phyloP scores from a whole-genome alignment of 78 protist genomes.

The Bodo saltans region DNA sequence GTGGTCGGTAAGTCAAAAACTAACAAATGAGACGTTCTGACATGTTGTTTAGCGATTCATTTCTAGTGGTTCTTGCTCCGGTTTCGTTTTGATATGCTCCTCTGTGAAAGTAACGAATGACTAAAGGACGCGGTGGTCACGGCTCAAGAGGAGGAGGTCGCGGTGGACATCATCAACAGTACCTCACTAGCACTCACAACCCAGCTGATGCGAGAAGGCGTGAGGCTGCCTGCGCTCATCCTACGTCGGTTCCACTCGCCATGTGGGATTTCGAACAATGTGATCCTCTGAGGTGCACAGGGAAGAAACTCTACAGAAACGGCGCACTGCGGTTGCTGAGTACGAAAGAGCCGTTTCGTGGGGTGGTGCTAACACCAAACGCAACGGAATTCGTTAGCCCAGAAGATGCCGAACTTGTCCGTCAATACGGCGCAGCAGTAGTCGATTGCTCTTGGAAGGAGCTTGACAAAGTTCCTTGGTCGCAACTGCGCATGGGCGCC shows the following conservation, averaged over 20 bases:
- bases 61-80: too few species aligned
- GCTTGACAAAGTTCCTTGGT: slow-evolving; percentile 72
- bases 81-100: too few species aligned
- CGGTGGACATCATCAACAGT: too few species aligned
- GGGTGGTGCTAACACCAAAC: slow-evolving; percentile 78
- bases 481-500: slow-evolving; percentile 50
- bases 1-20: too few species aligned
- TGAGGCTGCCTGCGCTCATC: too few species aligned
- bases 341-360: slow-evolving; percentile 50
- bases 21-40: too few species aligned
- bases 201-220: too few species aligned
- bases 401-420: slow-evolving; percentile 64
- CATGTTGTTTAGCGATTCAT: too few species aligned
- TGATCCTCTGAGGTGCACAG: slow-evolving; percentile 82
- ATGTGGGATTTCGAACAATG: slow-evolving; percentile 65
- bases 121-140: too few species aligned
- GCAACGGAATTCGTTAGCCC: slow-evolving; percentile 68
- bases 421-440: slow-evolving; percentile 65
- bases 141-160: too few species aligned
- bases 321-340: slow-evolving; percentile 52
- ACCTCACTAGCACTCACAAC: too few species aligned
- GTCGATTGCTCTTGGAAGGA: slow-evolving; percentile 92
- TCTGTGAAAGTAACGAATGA: too few species aligned
- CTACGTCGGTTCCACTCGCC: slow-evolving; percentile 34
- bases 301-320: slow-evolving; percentile 66